Conservation (phyloP, 176 grass and related monocot species). For the Carex parvula region DNA sequence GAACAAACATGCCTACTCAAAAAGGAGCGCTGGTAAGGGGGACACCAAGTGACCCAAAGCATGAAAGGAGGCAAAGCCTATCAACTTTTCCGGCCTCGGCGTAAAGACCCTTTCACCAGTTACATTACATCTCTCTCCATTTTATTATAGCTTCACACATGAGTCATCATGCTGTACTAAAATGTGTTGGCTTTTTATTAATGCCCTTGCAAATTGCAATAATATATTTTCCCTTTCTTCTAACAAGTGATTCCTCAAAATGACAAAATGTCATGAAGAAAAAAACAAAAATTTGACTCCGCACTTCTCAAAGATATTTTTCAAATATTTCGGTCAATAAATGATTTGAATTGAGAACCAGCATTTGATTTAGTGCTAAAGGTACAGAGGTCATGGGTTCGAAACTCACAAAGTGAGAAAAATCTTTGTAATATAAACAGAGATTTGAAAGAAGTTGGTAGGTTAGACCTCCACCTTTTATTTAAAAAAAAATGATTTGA, state of each 20-base stretch:
- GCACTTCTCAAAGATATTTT: too few relatives aligned
- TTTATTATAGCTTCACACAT: constrained; percentile 3
- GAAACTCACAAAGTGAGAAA: too few relatives aligned
- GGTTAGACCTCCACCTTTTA: too few relatives aligned
- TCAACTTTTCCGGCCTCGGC: constrained; percentile 10
- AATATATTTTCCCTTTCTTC: background rate
- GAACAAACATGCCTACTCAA: constrained; percentile 4
- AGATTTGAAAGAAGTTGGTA: too few relatives aligned
- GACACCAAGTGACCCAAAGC: constrained; percentile 18
- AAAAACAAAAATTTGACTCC: background rate
- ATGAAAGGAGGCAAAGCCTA: constrained; percentile 7
- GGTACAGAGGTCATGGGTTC: too few relatives aligned
- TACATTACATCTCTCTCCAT: background rate
- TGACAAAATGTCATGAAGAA: background rate
- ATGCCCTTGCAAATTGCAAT: background rate
- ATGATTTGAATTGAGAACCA: too few relatives aligned
- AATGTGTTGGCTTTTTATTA: background rate
- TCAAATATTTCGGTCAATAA: too few relatives aligned
- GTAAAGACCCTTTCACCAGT: background rate
- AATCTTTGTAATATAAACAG: too few relatives aligned
- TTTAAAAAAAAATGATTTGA: too few relatives aligned
- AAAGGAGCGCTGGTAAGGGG: background rate
- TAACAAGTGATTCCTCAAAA: too few relatives aligned
- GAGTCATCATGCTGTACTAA: background rate
- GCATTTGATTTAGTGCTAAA: too few relatives aligned